phyloP scores from a whole-genome alignment of 345 rosid genomes.

The Jatropha curcas region DNA sequence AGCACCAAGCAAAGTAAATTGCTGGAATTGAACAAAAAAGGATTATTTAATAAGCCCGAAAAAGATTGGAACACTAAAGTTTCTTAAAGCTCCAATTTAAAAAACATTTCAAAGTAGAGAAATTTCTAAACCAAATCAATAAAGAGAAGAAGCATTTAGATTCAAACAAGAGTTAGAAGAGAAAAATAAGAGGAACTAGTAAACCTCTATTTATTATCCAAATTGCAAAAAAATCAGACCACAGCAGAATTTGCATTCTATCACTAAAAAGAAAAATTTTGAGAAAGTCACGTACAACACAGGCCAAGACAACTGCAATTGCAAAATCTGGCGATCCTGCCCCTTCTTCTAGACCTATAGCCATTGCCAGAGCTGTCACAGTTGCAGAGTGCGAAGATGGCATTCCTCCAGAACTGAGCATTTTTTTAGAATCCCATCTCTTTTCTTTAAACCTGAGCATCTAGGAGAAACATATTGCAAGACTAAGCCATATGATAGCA shows the following conservation, averaged over 20 bases:
- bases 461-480: constrained; percentile 20
- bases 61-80: no score
- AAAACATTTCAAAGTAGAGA: not conserved
- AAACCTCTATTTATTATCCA: not conserved
- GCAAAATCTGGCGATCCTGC: constrained; percentile 77
- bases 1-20: not conserved
- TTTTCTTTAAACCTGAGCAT: constrained; percentile 92
- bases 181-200: not conserved
- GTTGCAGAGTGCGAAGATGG: constrained; percentile 97
- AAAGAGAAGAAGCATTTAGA: not conserved
- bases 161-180: not conserved
- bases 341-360: constrained; percentile 83
- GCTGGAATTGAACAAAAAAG: not conserved
- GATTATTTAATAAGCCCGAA: not conserved
- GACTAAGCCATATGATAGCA: not conserved
- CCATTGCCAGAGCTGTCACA: constrained; percentile 83
- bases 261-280: constrained; percentile 1
- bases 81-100: not conserved
- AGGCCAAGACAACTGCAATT: constrained; percentile 78
- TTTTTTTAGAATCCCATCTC: constrained; percentile 89
- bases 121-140: constrained; percentile 3
- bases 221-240: not conserved
- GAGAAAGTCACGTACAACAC: constrained; percentile 58
- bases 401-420: constrained; percentile 95
- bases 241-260: not conserved